These are phyloP conservation scores for Aspergillus incahuasiensis DNA, from an alignment of 495 filamentous ascomycete species.

Conservation along the genomic window DNA sequence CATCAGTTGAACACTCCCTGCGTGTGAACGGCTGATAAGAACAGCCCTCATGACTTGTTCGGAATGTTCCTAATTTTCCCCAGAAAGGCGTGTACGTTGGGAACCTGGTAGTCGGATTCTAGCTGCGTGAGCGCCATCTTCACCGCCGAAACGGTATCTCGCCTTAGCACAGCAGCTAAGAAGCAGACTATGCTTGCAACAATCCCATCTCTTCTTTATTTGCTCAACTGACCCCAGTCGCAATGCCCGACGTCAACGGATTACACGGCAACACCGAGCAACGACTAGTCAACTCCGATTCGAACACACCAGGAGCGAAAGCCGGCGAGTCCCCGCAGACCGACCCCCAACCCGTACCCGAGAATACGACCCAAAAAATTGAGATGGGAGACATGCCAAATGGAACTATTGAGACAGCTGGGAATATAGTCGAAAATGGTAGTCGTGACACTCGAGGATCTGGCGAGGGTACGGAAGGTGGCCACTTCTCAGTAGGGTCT, in stretches of 20 bases:
- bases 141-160: background rate
- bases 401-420: background rate
- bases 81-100: background rate
- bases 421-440: background rate
- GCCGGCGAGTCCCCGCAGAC: background rate
- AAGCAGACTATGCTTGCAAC: constrained; percentile 2
- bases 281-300: constrained; percentile 1
- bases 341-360: background rate
- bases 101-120: background rate
- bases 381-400: background rate
- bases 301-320: background rate
- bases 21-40: background rate
- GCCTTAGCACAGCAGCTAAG: background rate
- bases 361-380: background rate
- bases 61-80: background rate
- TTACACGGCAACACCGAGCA: background rate
- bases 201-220: background rate
- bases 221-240: background rate
- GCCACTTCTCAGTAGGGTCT: constrained; percentile 11
- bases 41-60: background rate
- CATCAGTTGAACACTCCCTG: background rate
- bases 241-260: constrained; percentile 4
- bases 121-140: constrained; percentile 2
- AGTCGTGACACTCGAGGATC: background rate
- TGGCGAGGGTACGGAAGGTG: constrained; percentile 14